Percentiles rank a stretch among this genome's conserved stretches.
Conservation (phyloP, 164 flowering plant species). For the Aristolochia contorta region DNA sequence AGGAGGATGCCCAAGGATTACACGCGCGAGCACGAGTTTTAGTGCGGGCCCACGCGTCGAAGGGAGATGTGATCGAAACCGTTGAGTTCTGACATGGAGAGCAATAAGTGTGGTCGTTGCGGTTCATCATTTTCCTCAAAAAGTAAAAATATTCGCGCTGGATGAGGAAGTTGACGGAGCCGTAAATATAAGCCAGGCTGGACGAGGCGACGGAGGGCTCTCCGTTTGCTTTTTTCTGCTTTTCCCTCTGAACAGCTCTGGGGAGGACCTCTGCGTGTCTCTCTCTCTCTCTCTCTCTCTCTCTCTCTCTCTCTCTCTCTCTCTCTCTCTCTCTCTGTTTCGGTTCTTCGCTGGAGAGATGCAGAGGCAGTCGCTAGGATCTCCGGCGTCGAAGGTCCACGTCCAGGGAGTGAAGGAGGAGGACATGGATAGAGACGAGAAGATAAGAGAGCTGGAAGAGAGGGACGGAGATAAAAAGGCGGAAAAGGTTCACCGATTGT, state of each 20-base stretch:
- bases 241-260: too few species aligned
- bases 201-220: background rate
- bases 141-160: too few species aligned
- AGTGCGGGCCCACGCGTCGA: too few species aligned
- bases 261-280: too few species aligned
- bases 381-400: conserved; percentile 9
- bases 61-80: too few species aligned
- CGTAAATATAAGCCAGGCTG: background rate
- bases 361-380: conserved; percentile 13
- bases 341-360: background rate
- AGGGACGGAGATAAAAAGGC: conserved; percentile 5
- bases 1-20: too few species aligned
- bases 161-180: too few species aligned
- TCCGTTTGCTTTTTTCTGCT: background rate
- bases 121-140: too few species aligned
- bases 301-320: background rate
- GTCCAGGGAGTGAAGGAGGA: conserved; percentile 3
- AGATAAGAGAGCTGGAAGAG: conserved; percentile 2
- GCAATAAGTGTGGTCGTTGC: too few species aligned
- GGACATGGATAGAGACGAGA: background rate
- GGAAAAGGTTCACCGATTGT: background rate
- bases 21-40: too few species aligned
- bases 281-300: background rate
- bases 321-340: background rate
- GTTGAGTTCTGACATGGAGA: too few species aligned